phyloP scores from a whole-genome alignment of 495 filamentous ascomycete species.

The Pyrenula massariospora region DNA sequence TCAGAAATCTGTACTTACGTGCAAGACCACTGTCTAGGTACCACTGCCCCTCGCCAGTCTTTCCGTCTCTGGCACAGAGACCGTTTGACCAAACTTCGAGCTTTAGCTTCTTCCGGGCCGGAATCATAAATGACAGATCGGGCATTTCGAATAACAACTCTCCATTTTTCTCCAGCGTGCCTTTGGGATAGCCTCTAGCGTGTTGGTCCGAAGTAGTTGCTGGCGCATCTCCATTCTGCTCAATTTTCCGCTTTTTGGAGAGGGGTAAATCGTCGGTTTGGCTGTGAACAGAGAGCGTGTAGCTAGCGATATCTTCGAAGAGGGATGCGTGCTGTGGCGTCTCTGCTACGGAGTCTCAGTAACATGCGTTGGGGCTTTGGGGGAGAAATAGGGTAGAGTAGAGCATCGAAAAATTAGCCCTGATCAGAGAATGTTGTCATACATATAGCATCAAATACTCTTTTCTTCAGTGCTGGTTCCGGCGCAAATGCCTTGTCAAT shows the following conservation, averaged over 20 bases:
- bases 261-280: conserved; percentile 21
- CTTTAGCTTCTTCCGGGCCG: conserved; percentile 84
- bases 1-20: background rate
- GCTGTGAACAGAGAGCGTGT: conserved; percentile 20
- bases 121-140: conserved; percentile 66
- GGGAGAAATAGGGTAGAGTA: no score
- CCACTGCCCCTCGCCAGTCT: conserved; percentile 25
- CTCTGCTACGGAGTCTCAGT: conserved; percentile 13
- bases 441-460: conserved; percentile 40
- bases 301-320: conserved; percentile 37
- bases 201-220: conserved; percentile 26
- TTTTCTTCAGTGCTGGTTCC: conserved; percentile 29
- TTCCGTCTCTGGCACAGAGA: conserved; percentile 1
- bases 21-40: background rate
- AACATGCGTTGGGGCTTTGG: no score
- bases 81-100: conserved; percentile 42
- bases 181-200: conserved; percentile 1
- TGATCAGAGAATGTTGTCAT: no score
- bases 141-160: conserved; percentile 41
- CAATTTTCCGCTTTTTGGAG: conserved; percentile 43
- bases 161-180: background rate
- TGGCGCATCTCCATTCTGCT: conserved; percentile 30
- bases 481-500: conserved; percentile 36
- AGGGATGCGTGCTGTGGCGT: conserved; percentile 28
- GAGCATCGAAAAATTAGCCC: no score